Conservation (phyloP, 768 basidiomycete species). For the Tricholoma matsutake region DNA sequence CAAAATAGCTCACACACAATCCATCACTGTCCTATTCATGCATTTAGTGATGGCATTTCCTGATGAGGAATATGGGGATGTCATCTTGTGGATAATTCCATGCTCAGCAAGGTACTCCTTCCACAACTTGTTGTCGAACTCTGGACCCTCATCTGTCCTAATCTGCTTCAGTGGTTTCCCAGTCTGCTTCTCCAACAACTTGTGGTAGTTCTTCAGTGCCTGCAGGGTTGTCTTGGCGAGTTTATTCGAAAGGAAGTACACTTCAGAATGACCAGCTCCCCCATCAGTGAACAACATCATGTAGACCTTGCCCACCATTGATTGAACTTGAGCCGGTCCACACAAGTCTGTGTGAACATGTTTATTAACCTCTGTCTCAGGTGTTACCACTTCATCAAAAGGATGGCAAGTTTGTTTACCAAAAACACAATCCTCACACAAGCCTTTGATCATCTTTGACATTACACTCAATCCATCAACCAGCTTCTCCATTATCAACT, state of each 20-base stretch:
- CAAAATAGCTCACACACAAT: constrained; percentile 17
- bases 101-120: constrained; percentile 12
- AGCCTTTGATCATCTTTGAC: constrained; percentile 16
- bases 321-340: constrained; percentile 18
- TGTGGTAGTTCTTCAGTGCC: too few species aligned
- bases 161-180: constrained; percentile 11
- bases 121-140: constrained; percentile 24
- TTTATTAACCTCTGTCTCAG: constrained; percentile 10
- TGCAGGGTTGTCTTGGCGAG: constrained; percentile 12
- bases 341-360: constrained; percentile 19
- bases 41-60: too few species aligned
- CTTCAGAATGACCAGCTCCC: constrained; percentile 8
- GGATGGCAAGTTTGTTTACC: constrained; percentile 20
- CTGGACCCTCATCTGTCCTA: constrained; percentile 23
- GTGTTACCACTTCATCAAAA: constrained; percentile 17
- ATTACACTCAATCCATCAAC: constrained; percentile 20
- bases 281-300: constrained; percentile 24
- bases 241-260: constrained; percentile 22
- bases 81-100: constrained; percentile 23
- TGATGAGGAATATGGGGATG: too few species aligned
- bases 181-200: constrained; percentile 14
- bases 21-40: constrained; percentile 17
- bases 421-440: constrained; percentile 27
- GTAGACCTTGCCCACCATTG: constrained; percentile 15
- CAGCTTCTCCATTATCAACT: constrained; percentile 10